Conservation (phyloP, 2,329 filamentous ascomycete species). For the Diplodia sapinea region DNA sequence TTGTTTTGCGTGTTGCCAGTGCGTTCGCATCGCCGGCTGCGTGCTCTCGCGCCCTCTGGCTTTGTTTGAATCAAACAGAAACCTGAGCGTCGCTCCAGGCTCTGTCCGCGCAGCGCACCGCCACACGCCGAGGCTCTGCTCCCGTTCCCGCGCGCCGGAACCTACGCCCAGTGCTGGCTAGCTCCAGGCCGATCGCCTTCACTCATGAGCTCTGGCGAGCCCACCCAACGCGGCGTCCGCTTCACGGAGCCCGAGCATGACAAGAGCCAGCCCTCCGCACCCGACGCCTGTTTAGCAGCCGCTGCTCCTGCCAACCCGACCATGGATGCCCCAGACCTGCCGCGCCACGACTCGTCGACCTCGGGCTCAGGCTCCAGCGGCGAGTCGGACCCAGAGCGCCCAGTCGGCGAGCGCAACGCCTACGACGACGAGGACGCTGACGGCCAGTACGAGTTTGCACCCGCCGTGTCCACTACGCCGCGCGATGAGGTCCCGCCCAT, state of each 20-base stretch:
- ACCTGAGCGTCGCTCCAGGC: slow-evolving; percentile 13
- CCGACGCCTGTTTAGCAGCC: slow-evolving; percentile 32
- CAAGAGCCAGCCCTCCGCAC: slow-evolving; percentile 37
- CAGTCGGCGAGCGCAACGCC: slow-evolving; percentile 56
- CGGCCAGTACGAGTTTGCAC: slow-evolving; percentile 48
- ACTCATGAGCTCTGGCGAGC: slow-evolving; percentile 30
- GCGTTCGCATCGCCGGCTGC: slow-evolving; percentile 21
- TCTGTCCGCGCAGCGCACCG: slow-evolving; percentile 26
- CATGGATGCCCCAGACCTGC: slow-evolving; percentile 40
- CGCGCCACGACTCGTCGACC: slow-evolving; percentile 54
- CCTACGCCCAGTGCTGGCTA: slow-evolving; percentile 23
- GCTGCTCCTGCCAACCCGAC: slow-evolving; percentile 38
- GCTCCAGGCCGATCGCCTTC: slow-evolving; percentile 29
- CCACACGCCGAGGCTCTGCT: slow-evolving; percentile 24
- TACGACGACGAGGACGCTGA: slow-evolving; percentile 44
- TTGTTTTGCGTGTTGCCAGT: slow-evolving; percentile 16
- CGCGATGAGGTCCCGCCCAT: slow-evolving; percentile 46
- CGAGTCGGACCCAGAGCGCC: slow-evolving; percentile 53
- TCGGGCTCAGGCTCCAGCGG: slow-evolving; percentile 53
- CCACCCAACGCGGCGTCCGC: slow-evolving; percentile 38
- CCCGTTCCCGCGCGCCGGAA: slow-evolving; percentile 28
- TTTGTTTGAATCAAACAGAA: slow-evolving; percentile 29
- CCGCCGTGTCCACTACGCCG: slow-evolving; percentile 43
- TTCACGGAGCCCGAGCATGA: slow-evolving; percentile 39
- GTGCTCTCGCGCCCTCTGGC: slow-evolving; percentile 14